Evolutionary conservation across 805 yeast species (phyloP).

Genomic region (Myxozyma sirexii): DNA sequence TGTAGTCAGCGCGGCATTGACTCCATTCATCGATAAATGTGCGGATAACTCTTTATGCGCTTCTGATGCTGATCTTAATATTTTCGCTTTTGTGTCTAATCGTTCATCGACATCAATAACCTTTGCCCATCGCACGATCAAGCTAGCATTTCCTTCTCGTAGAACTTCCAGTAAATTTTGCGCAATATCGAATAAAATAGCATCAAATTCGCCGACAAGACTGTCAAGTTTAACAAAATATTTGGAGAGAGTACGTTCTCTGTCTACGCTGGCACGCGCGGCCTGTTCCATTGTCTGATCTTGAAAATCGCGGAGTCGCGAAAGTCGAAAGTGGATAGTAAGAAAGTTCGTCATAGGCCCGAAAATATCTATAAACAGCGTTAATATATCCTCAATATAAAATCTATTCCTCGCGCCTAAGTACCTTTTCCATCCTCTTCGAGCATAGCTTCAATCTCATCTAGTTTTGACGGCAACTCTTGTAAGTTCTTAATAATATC

Average conservation of each 20-base stretch:
- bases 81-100: slow-evolving; percentile 64
- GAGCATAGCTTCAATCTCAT: slow-evolving; percentile 56
- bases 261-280: slow-evolving; percentile 55
- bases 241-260: slow-evolving; percentile 56
- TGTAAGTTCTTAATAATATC: slow-evolving; percentile 64
- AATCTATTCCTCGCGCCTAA: neutral
- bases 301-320: slow-evolving; percentile 71
- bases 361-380: slow-evolving; percentile 15
- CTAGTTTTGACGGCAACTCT: slow-evolving; percentile 55
- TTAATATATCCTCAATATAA: neutral
- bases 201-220: slow-evolving; percentile 60
- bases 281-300: slow-evolving; percentile 72
- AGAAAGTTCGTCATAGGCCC: slow-evolving; percentile 56
- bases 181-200: slow-evolving; percentile 65
- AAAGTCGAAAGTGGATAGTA: slow-evolving; percentile 68
- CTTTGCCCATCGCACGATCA: slow-evolving; percentile 72
- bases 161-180: slow-evolving; percentile 71
- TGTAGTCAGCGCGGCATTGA: slow-evolving; percentile 1
- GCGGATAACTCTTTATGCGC: slow-evolving; percentile 16
- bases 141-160: slow-evolving; percentile 64
- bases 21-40: slow-evolving; percentile 21
- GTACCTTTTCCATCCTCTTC: slow-evolving; percentile 46
- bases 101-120: slow-evolving; percentile 78
- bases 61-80: slow-evolving; percentile 17
- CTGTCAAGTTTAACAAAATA: slow-evolving; percentile 55